These are phyloP conservation scores for Aspergillus fijiensis DNA, from an alignment of 2,329 filamentous ascomycete species.

Conservation along the genomic window DNA sequence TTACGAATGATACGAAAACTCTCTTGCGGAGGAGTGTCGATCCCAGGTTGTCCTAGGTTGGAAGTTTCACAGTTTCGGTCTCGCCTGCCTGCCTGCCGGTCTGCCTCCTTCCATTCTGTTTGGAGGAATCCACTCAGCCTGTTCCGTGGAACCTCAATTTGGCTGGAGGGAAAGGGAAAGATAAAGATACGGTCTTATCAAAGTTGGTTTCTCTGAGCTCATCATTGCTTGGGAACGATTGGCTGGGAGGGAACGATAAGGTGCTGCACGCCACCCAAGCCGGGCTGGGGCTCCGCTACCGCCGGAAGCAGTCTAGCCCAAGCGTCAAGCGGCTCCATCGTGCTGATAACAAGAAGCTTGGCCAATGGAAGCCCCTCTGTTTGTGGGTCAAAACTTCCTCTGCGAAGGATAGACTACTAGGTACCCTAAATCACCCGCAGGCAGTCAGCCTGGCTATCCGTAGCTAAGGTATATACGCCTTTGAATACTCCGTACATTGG, in stretches of 20 bases:
- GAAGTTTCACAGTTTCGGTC: not conserved
- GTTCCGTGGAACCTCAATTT: not conserved
- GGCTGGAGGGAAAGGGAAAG: not conserved
- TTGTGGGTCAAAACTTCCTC: slow-evolving; percentile 4
- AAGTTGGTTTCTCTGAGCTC: slow-evolving; percentile 20
- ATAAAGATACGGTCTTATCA: slow-evolving; percentile 10
- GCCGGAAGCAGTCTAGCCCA: slow-evolving; percentile 10
- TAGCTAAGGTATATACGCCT: no score
- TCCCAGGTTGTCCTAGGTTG: not conserved
- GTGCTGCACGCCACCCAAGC: slow-evolving; percentile 16
- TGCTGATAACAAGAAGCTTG: slow-evolving; percentile 20
- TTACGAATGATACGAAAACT: no score
- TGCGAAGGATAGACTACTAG: no score
- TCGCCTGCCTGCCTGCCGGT: not conserved
- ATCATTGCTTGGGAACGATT: slow-evolving; percentile 17
- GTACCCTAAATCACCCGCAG: no score
- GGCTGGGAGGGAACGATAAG: slow-evolving; percentile 21
- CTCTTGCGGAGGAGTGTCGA: not conserved
- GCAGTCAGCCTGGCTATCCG: no score
- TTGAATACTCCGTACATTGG: no score
- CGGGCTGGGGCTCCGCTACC: slow-evolving; percentile 8
- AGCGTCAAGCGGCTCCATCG: slow-evolving; percentile 7
- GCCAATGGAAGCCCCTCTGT: slow-evolving; percentile 14
- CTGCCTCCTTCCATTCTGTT: not conserved
- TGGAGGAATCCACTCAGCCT: not conserved